Percentiles rank a stretch among this genome's conserved stretches.
Conservation (phyloP, 768 basidiomycete genomes). For the Termitomyces sp. region DNA sequence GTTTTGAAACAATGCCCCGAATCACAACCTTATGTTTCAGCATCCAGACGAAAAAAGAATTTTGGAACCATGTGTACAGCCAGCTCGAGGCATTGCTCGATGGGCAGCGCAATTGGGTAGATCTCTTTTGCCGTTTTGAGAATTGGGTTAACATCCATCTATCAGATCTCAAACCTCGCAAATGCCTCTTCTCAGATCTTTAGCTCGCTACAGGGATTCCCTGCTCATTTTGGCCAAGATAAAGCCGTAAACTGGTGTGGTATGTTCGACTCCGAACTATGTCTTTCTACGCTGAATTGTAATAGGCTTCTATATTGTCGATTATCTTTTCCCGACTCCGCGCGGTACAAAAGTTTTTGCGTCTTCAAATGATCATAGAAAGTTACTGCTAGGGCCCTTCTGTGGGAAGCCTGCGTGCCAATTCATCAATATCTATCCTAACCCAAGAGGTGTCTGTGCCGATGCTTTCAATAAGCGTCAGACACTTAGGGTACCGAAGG, state of each 20-base stretch:
- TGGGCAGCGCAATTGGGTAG: slow-evolving; percentile 75
- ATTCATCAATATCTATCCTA: slow-evolving; percentile 55
- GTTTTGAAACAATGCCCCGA: not conserved
- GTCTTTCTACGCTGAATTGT: not conserved
- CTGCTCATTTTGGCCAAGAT: slow-evolving; percentile 53
- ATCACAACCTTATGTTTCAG: slow-evolving; percentile 17
- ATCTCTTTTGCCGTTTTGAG: slow-evolving; percentile 9
- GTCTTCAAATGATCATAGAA: slow-evolving; percentile 15
- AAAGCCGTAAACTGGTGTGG: slow-evolving; percentile 92
- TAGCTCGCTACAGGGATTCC: slow-evolving; percentile 67
- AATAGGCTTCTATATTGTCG: slow-evolving; percentile 81
- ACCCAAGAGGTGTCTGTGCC: slow-evolving; percentile 80
- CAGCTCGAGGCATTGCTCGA: slow-evolving; percentile 61
- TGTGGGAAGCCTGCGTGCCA: slow-evolving; percentile 91
- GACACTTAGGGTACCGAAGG: slow-evolving; percentile 69
- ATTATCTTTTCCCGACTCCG: slow-evolving; percentile 54
- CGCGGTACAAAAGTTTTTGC: slow-evolving; percentile 15
- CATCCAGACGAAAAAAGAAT: slow-evolving; percentile 66
- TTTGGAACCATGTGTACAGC: slow-evolving; percentile 71
- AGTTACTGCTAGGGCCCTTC: slow-evolving; percentile 76
- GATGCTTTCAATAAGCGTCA: slow-evolving; percentile 55
- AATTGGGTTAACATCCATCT: not conserved
- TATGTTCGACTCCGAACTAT: slow-evolving; percentile 30
- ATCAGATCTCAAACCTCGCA: slow-evolving; percentile 78
- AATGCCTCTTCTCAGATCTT: slow-evolving; percentile 82